Evolutionary conservation across 805 yeast genomes (phyloP).

Genomic region (Metschnikowia dekortorum): DNA sequence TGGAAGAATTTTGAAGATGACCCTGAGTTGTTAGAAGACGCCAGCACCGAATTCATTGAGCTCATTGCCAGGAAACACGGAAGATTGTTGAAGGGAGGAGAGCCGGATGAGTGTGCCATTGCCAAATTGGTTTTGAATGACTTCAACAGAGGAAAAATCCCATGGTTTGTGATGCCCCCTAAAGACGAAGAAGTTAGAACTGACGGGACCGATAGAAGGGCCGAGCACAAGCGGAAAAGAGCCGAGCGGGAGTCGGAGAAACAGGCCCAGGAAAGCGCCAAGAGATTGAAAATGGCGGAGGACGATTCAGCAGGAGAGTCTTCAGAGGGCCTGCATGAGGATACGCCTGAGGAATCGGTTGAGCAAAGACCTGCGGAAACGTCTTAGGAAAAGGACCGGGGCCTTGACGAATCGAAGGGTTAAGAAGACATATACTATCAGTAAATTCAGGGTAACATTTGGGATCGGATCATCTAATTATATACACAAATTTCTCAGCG

Average conservation of each 20-base stretch:
- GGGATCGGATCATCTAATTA: slow-evolving; percentile 5
- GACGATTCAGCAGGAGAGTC: slow-evolving; percentile 17
- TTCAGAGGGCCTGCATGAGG: background rate
- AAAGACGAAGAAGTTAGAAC: slow-evolving; percentile 55
- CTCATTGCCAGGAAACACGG: slow-evolving; percentile 90
- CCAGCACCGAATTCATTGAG: slow-evolving; percentile 71
- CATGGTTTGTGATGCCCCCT: slow-evolving; percentile 97
- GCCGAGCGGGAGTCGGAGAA: slow-evolving; percentile 41
- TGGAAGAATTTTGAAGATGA: slow-evolving; percentile 57
- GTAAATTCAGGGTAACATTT: background rate
- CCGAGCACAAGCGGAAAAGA: slow-evolving; percentile 49
- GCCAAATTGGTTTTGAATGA: slow-evolving; percentile 88
- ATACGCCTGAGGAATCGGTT: slow-evolving; percentile 16
- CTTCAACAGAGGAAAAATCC: slow-evolving; percentile 94
- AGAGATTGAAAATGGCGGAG: slow-evolving; percentile 20
- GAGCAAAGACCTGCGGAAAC: background rate
- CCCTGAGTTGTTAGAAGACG: slow-evolving; percentile 43
- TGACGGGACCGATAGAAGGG: slow-evolving; percentile 52
- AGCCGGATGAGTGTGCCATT: slow-evolving; percentile 92
- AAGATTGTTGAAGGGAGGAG: slow-evolving; percentile 92
- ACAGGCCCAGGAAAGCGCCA: slow-evolving; percentile 25
- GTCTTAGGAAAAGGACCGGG: slow-evolving; percentile 9
- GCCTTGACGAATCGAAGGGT: slow-evolving; percentile 1
- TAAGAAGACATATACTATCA: background rate
- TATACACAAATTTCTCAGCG: slow-evolving; percentile 1